Conservation (phyloP, 2,329 filamentous ascomycete genomes). For the Fusarium sp. region DNA sequence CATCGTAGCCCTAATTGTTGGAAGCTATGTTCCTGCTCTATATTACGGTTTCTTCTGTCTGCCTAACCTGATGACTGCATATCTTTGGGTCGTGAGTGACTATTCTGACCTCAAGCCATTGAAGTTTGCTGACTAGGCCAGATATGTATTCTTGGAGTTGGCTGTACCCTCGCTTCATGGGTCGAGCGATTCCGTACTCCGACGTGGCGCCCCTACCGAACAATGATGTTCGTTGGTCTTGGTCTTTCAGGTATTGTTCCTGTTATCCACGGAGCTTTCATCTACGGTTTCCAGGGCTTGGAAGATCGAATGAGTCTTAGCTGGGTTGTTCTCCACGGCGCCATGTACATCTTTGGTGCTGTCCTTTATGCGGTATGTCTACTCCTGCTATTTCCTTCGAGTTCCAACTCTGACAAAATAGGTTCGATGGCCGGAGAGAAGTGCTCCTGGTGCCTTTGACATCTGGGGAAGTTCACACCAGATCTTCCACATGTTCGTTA, state of each 20-base stretch:
- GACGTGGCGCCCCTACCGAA: slow-evolving; percentile 83
- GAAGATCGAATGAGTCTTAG: slow-evolving; percentile 80
- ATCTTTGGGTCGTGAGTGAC: slow-evolving; percentile 77
- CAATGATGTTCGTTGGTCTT: slow-evolving; percentile 88
- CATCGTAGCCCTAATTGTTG: slow-evolving; percentile 91
- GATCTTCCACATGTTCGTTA: slow-evolving; percentile 91
- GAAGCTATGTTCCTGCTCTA: slow-evolving; percentile 87
- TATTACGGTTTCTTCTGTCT: slow-evolving; percentile 87
- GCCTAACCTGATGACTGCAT: slow-evolving; percentile 71
- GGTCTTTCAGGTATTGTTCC: slow-evolving; percentile 87
- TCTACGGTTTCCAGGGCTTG: slow-evolving; percentile 75
- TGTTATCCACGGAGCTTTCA: slow-evolving; percentile 76
- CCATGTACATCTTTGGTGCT: slow-evolving; percentile 87
- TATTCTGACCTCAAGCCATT: neutral
- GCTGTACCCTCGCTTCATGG: slow-evolving; percentile 80
- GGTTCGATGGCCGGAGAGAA: slow-evolving; percentile 85
- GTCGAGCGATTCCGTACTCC: slow-evolving; percentile 87
- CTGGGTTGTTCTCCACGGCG: slow-evolving; percentile 84
- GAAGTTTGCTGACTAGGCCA: slow-evolving; percentile 50
- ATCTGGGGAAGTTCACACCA: slow-evolving; percentile 95
- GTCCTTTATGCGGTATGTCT: slow-evolving; percentile 81
- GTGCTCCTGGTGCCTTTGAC: slow-evolving; percentile 82
- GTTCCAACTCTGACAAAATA: slow-evolving; percentile 47
- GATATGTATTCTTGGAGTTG: slow-evolving; percentile 82
- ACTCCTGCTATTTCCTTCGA: neutral